These are phyloP conservation scores for Trichocladium uniseriatum DNA, from an alignment of 495 filamentous ascomycete genomes.

Conservation along the genomic window DNA sequence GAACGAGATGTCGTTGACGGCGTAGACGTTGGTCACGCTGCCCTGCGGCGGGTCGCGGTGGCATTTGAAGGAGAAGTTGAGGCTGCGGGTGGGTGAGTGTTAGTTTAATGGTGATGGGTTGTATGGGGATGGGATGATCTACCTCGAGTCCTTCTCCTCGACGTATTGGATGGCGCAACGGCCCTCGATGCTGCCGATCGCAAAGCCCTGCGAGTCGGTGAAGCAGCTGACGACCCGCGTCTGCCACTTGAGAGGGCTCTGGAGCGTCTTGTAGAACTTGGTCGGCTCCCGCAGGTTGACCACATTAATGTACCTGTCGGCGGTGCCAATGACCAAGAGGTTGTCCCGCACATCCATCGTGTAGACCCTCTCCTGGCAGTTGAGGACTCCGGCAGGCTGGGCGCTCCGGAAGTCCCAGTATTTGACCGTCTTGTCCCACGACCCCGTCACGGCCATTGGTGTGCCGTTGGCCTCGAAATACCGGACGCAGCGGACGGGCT, in stretches of 20 bases:
- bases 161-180: constrained; percentile 88
- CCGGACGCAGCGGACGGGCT: constrained; percentile 67
- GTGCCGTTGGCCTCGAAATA: constrained; percentile 55
- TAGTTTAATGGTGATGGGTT: not conserved
- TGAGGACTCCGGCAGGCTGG: constrained; percentile 49
- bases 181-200: constrained; percentile 83
- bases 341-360: constrained; percentile 77
- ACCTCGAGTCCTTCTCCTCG: constrained; percentile 74
- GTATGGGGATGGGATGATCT: constrained; percentile 13
- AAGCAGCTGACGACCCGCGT: constrained; percentile 89
- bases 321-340: constrained; percentile 81
- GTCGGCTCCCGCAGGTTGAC: constrained; percentile 75
- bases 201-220: constrained; percentile 75
- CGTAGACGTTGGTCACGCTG: constrained; percentile 68
- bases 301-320: constrained; percentile 85
- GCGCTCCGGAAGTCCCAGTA: constrained; percentile 82
- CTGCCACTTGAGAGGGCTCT: constrained; percentile 89
- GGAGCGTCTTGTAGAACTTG: constrained; percentile 78
- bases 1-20: constrained; percentile 89
- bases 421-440: constrained; percentile 93
- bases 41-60: constrained; percentile 64
- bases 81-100: constrained; percentile 28
- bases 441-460: constrained; percentile 75
- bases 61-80: constrained; percentile 94
- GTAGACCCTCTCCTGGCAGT: constrained; percentile 77